Conservation (phyloP, 768 basidiomycete genomes). For the Macrolepiota dolichaula region DNA sequence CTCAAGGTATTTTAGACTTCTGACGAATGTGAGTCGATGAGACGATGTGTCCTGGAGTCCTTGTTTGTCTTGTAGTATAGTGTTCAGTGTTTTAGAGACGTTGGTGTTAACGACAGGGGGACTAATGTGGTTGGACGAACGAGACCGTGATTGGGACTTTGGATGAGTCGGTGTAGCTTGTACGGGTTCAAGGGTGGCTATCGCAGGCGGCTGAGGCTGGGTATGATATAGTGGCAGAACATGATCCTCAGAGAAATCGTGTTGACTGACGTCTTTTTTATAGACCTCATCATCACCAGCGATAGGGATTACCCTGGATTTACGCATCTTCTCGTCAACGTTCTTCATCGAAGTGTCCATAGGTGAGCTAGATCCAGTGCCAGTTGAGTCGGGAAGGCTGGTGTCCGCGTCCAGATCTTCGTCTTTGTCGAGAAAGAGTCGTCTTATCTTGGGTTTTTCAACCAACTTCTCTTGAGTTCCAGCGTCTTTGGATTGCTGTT, state of each 20-base stretch:
- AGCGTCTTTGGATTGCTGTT: background rate
- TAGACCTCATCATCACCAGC: background rate
- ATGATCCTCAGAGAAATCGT: background rate
- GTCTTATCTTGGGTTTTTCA: background rate
- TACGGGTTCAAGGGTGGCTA: background rate
- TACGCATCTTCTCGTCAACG: background rate
- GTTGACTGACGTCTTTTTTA: background rate
- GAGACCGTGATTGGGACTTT: background rate
- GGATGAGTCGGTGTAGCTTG: background rate
- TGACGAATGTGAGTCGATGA: background rate
- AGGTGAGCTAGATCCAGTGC: background rate
- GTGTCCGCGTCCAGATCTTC: slow-evolving; percentile 7
- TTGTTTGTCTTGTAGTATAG: background rate
- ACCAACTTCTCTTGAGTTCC: no score
- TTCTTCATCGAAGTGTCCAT: background rate
- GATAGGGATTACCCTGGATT: background rate
- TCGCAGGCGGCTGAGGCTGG: background rate
- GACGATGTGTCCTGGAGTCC: background rate
- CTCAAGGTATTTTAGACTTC: slow-evolving; percentile 3
- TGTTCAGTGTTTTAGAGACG: background rate
- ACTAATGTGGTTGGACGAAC: background rate
- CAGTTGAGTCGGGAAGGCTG: background rate
- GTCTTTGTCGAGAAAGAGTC: background rate
- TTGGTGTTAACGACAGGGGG: background rate
- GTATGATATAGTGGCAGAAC: background rate